These are phyloP conservation scores for Phyllosticta paracitricarpa DNA, from an alignment of 2,329 filamentous ascomycete genomes.

Conservation along the genomic window DNA sequence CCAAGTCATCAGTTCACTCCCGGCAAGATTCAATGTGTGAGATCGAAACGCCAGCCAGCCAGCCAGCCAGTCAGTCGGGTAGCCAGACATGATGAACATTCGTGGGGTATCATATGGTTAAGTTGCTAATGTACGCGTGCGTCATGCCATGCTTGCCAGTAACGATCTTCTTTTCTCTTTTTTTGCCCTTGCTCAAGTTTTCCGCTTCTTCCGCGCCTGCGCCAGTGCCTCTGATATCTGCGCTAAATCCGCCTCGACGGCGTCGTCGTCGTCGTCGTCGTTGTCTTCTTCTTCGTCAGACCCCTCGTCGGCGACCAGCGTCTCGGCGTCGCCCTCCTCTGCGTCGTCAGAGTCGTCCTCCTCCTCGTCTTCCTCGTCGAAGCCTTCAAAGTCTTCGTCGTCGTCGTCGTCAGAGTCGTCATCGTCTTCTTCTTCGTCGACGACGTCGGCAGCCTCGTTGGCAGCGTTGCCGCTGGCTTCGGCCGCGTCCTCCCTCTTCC, in stretches of 20 bases:
- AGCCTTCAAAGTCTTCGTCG: conserved; percentile 12
- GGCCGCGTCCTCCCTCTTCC: conserved; percentile 47
- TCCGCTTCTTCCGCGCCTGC: conserved; percentile 21
- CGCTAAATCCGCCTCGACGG: conserved; percentile 23
- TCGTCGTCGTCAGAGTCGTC: conserved; percentile 22
- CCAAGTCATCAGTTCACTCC: neutral
- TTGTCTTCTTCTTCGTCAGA: neutral
- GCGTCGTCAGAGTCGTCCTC: conserved; percentile 15
- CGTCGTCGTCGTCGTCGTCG: conserved; percentile 17
- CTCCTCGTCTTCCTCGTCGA: conserved; percentile 10
- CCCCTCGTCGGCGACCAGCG: conserved; percentile 15
- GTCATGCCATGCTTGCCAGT: no score
- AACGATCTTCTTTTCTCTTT: neutral
- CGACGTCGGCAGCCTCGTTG: neutral
- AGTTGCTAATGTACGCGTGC: neutral
- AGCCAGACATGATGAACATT: neutral
- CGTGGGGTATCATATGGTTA: neutral
- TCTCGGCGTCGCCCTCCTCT: conserved; percentile 16
- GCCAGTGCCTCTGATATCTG: conserved; percentile 25
- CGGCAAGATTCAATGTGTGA: no score
- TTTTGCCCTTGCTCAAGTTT: neutral
- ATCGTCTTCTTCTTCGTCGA: conserved; percentile 36
- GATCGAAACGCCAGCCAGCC: neutral
- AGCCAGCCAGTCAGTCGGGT: neutral
- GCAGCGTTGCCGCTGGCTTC: neutral